Evolutionary conservation across 1,139 yeast genomes (phyloP), one percentile per base, ranked within the genome.

Genomic region (Nematodospora anomalae): DNA sequence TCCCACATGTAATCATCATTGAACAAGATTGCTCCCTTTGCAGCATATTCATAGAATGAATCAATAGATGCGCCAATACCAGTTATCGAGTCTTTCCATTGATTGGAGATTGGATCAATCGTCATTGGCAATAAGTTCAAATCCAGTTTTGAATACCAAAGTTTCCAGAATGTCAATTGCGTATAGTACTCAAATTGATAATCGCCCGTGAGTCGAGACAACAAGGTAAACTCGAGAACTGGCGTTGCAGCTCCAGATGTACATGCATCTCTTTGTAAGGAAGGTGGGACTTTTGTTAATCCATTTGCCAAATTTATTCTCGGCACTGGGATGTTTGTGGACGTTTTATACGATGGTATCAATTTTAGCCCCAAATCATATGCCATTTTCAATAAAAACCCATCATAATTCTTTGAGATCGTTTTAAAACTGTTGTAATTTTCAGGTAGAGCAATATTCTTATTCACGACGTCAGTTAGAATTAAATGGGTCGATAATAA

Each of bases 21-120:
- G 44, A 89, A 88, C 7, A 90, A 52, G 9, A 89, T 75, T 3
- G 90, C 67, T 16, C 81, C 79, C 53, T 90, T 90, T 26, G 87
- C 69, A 0, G 96, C 86, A 56, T 90, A 87, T 53, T 90, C 97
- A 55, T 84, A 90, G 51, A 86, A 87, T 0, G 96, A 88, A 60
- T 90, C 97, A n/a, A 87, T 77, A 2, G 95, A 84, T 0, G 97
- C 97, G 1, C 97, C 97, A 7, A 86, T 72, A 0, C 97, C 96
- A 0, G 92, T 76, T 28, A 80, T 62, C 0, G 74, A 58, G 38
- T 83, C 83, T 27, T 67, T 63, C 80, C 89, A 81, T 24, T 58
- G 53, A 22, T 76, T 78, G 0, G 75, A 60, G 1, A 66, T 49
- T 0, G 92, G 84, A 45, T 83, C 82, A 7, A 89, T 64, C 0